phyloP scores from a whole-genome alignment of 495 filamentous ascomycete species.

The Pyrenula massariospora region DNA sequence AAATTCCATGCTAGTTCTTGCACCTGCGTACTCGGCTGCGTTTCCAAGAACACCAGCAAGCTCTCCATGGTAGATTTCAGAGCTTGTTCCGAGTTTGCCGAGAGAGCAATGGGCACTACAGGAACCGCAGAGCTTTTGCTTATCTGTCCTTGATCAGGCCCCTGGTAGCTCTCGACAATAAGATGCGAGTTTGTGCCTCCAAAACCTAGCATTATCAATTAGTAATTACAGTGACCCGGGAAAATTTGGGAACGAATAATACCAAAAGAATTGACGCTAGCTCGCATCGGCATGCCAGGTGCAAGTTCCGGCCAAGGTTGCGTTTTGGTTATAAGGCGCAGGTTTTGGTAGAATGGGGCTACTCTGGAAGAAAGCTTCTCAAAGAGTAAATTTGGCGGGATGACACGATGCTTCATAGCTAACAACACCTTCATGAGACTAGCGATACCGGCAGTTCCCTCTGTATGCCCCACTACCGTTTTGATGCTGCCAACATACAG shows the following conservation, averaged over 20 bases:
- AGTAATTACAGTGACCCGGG: too few species aligned
- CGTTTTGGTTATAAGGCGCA: too few species aligned
- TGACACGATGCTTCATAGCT: slow-evolving; percentile 15
- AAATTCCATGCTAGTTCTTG: slow-evolving; percentile 31
- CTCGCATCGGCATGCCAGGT: slow-evolving; percentile 27
- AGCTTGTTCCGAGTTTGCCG: slow-evolving; percentile 15
- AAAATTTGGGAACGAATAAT: too few species aligned
- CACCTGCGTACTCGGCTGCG: slow-evolving; percentile 18
- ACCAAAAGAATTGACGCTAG: too few species aligned
- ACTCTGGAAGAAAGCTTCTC: too few species aligned
- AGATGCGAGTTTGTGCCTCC: slow-evolving; percentile 30
- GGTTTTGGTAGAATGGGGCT: too few species aligned
- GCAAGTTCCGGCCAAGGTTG: slow-evolving; percentile 23
- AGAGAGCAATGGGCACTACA: slow-evolving; percentile 17
- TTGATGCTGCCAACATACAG: slow-evolving; percentile 16
- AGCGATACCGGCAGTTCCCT: slow-evolving; percentile 26
- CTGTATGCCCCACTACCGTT: slow-evolving; percentile 19
- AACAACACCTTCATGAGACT: slow-evolving; percentile 32
- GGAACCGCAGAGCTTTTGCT: background rate
- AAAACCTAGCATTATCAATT: too few species aligned
- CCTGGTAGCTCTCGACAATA: slow-evolving; percentile 17
- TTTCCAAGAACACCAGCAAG: slow-evolving; percentile 33
- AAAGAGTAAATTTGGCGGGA: slow-evolving; percentile 12
- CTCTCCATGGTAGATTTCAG: slow-evolving; percentile 17
- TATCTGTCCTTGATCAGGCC: too few species aligned